Evolutionary conservation across 139 green algal genomes (phyloP).

Genomic region (Chlamydomonas urium): DNA sequence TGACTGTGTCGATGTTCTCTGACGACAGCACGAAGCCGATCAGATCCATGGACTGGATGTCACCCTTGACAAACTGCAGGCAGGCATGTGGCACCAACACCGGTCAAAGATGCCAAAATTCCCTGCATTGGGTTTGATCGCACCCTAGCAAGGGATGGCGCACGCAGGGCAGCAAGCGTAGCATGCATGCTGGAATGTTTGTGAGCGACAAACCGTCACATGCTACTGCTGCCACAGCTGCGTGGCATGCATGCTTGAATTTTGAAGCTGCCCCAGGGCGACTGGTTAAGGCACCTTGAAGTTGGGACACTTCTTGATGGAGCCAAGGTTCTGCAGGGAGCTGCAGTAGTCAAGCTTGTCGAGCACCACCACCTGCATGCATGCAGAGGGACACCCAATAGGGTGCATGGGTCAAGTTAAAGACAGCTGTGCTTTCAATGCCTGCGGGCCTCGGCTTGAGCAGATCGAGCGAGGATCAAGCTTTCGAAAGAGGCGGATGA

Average conservation of each 20-base stretch:
- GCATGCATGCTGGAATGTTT: too few relatives aligned
- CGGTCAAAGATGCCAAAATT: too few relatives aligned
- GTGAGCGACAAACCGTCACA: too few relatives aligned
- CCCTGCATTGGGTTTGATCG: too few relatives aligned
- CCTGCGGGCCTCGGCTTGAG: too few relatives aligned
- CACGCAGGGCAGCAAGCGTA: not conserved
- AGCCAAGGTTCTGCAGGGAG: conserved; percentile 75
- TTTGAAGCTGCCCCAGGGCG: too few relatives aligned
- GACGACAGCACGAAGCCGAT: conserved; percentile 77
- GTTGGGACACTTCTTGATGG: conserved; percentile 59
- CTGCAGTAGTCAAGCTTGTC: conserved; percentile 98
- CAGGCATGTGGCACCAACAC: too few relatives aligned
- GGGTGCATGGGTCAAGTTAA: too few relatives aligned
- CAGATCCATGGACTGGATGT: conserved; percentile 89
- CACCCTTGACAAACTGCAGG: conserved; percentile 88
- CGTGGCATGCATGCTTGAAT: too few relatives aligned
- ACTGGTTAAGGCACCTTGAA: conserved; percentile 80
- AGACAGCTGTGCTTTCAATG: not conserved
- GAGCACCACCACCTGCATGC: conserved; percentile 77
- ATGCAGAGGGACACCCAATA: not conserved
- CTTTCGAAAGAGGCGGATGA: not conserved
- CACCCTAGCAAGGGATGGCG: not conserved
- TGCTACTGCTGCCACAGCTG: too few relatives aligned
- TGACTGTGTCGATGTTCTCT: conserved; percentile 93
- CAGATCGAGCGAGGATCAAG: too few relatives aligned